Base-by-base conservation (phyloP, 2,329 filamentous ascomycete species). In the Phaeosphaeria sp. region DNA sequence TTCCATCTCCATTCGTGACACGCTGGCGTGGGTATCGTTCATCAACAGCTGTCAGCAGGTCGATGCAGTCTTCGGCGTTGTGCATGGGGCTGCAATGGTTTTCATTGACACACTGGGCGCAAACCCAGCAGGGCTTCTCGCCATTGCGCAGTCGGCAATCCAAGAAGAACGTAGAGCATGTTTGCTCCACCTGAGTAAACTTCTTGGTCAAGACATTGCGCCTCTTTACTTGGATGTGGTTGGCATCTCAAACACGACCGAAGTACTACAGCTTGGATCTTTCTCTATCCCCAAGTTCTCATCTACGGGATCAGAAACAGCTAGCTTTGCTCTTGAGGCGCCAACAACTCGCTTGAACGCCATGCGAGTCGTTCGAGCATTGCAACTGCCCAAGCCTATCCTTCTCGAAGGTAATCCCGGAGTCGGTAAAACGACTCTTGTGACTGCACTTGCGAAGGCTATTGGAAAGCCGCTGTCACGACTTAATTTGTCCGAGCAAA, bases 401-500 rank as follows among this genome's bases (percentile, higher is more conserved):
- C 83, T 99, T 6, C 85, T 99, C 2, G 95, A 99, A 80, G 95
- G 96, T 36, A 97, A 91, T 67, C 95, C 95, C n/a, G 95, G 95
- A 74, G 95, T 99, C 21, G 95, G 95, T 55, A 99, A 99, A 81
- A 99, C 95, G 0, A 96, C 94, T 1, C 84, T 99, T 15, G 88
- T 99, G 21, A 89, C 90, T 46, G 93, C 95, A 0, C 82, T 99
- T 46, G 91, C 96, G 1, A 86, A 86, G 65, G 88, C 89, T 3
- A 90, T 92, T 63, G 92, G 93, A 5, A 89, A 89, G 60, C 90
- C 91, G 7, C 80, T 99, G 61, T 97, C 93, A 0, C 87, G 95
- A 68, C 97, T 99, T 78, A 99, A 99, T 72, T 82, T 99, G 58
- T 98, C 95, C 0, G 95, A 99, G 68, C 95, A 99, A 78, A 99